Conservation (phyloP, 805 yeast genomes). For the Yamadazyma ubonensis region DNA sequence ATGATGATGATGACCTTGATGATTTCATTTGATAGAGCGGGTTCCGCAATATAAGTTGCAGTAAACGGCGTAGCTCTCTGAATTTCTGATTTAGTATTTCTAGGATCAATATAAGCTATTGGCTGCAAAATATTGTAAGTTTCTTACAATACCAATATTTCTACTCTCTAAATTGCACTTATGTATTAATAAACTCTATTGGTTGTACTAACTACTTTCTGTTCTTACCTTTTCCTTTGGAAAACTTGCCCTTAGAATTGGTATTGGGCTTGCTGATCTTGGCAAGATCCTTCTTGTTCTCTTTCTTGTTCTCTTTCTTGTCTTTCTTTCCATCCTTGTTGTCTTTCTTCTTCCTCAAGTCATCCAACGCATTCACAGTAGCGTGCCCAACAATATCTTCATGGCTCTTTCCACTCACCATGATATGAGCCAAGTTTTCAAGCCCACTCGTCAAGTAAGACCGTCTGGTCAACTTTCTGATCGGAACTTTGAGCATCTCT, state of each 20-base stretch:
- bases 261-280: no score
- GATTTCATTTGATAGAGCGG: conserved; percentile 28
- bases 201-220: no score
- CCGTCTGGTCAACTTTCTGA: conserved; percentile 63
- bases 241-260: no score
- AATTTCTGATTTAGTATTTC: no score
- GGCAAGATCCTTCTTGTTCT: conserved; percentile 1
- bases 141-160: no score
- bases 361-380: conserved; percentile 65
- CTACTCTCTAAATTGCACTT: no score
- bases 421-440: conserved; percentile 71
- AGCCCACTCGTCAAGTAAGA: conserved; percentile 80
- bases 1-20: conserved; percentile 57
- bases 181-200: no score
- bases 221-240: no score
- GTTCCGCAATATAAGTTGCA: no score
- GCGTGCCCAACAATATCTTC: conserved; percentile 67
- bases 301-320: conserved; percentile 7
- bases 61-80: no score
- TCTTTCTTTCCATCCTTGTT: conserved; percentile 3
- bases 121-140: no score
- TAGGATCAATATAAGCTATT: no score
- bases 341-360: conserved; percentile 28
- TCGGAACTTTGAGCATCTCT: conserved; percentile 49
- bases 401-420: conserved; percentile 68